Percentiles rank a stretch among this genome's conserved stretches.
phyloP scores from a whole-genome alignment of 345 rosid species.

The Lumnitzera littorea region DNA sequence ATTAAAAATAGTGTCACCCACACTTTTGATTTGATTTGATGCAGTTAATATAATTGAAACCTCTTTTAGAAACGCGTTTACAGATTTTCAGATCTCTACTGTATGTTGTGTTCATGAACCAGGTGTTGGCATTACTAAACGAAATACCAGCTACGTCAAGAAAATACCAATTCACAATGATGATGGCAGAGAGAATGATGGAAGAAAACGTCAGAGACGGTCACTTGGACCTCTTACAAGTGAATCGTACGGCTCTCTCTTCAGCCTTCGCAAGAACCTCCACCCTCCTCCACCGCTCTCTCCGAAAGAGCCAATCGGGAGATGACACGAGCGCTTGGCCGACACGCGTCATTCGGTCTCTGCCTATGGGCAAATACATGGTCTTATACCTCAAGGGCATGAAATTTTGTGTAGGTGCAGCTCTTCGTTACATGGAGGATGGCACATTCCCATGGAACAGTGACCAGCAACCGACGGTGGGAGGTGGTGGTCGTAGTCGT shows the following conservation, averaged over 20 bases:
- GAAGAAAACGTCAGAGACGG: constrained; percentile 51
- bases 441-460: constrained; percentile 17
- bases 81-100: background rate
- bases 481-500: background rate
- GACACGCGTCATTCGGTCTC: constrained; percentile 27
- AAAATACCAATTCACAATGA: constrained; percentile 66
- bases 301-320: constrained; percentile 19
- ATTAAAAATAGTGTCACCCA: too few species aligned
- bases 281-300: constrained; percentile 34
- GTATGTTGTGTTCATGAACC: constrained; percentile 5
- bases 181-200: constrained; percentile 75
- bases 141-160: constrained; percentile 63
- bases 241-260: constrained; percentile 50
- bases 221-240: constrained; percentile 38
- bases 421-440: constrained; percentile 21
- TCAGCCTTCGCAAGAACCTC: constrained; percentile 51
- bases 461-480: constrained; percentile 7
- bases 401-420: constrained; percentile 25
- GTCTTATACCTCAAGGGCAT: constrained; percentile 44
- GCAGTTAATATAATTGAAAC: too few species aligned
- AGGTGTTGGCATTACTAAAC: constrained; percentile 49
- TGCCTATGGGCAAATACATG: constrained; percentile 48
- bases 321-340: constrained; percentile 24
- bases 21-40: too few species aligned
- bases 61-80: too few species aligned